Base-by-base conservation (phyloP, 306 rosid genomes). In the Macrotyloma uniflorum region DNA sequence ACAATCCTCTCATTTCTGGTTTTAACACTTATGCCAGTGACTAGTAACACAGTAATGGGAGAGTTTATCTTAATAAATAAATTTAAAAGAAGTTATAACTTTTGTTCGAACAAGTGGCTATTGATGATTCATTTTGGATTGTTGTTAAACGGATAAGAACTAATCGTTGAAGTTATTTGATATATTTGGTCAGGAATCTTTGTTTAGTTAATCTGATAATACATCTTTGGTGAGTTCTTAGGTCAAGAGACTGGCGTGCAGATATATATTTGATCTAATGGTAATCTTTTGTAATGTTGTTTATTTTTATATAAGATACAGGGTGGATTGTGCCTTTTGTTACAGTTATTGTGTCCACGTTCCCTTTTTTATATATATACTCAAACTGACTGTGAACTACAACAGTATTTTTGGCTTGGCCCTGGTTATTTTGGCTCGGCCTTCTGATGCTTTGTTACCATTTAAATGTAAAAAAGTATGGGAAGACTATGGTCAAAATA, bases 291-390 rank as follows among this genome's bases (percentile, higher is more conserved):
- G 19, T 4, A 14, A 16, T 57, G n/a, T 58, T 18, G 20, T 47
- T 26, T 28, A 12, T 35, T 23, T 19, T 53, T 30, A 30, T 30
- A 65, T 71, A 75, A 81, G 70, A 70, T 28, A 24, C 80, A 40
- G 81, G 35, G 0, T 70, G 83, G 84, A 84, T 74, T 71, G 54
- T 61, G 69, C n/a, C 66, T 28, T 57, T 6, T 59, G 71, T 53
- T 51, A 36, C 70, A 43, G 78, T 78, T 75, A 79, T 89, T 86
- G 82, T 81, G 69, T 72, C 69, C 71, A 72, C 78, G 79, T 83
- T 74, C 45, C 33, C 33, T 30, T 30, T 26, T 77, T 83, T 77
- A 63, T 58, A 6, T 79, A 62, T 57, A 30, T 76, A 20, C 51
- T 67, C 65, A 59, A 74, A 82, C 78, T 64, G 80, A 33, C n/a